Evolutionary conservation across 1,284 basidiomycete species (phyloP).

Genomic region (Mycena citricolor): DNA sequence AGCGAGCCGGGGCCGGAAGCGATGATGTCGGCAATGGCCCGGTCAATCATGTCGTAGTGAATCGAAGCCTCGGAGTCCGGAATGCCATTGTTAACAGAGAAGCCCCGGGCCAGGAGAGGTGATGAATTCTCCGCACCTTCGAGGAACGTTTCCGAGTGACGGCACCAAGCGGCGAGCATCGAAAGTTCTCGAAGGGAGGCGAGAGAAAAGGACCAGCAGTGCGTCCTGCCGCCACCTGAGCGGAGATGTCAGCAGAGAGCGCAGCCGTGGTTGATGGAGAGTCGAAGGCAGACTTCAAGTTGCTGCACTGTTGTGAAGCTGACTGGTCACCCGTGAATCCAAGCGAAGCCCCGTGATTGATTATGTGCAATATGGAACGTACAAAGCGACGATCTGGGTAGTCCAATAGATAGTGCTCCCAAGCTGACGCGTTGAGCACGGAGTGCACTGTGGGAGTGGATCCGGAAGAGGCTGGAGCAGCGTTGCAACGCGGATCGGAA

Average conservation of each 20-base stretch:
- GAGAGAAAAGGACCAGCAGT: neutral
- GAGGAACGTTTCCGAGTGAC: constrained; percentile 2
- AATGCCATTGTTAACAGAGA: constrained; percentile 40
- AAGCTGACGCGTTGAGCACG: constrained; percentile 1
- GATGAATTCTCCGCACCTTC: constrained; percentile 28
- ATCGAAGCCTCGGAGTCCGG: constrained; percentile 32
- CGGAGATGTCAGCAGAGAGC: constrained; percentile 4
- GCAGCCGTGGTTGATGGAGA: constrained; percentile 2
- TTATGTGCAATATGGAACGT: constrained; percentile 7
- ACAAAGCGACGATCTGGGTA: constrained; percentile 4
- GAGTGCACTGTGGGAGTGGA: neutral
- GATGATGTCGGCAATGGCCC: constrained; percentile 25
- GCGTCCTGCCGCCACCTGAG: neutral
- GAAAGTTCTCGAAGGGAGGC: neutral
- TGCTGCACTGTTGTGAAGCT: neutral
- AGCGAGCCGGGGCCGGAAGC: constrained; percentile 28
- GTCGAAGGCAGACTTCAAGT: constrained; percentile 8
- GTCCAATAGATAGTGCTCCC: constrained; percentile 2
- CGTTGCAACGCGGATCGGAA: neutral
- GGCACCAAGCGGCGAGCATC: constrained; percentile 4
- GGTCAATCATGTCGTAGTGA: constrained; percentile 32
- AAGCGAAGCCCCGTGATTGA: constrained; percentile 1
- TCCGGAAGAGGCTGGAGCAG: neutral
- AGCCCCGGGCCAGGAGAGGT: constrained; percentile 38
- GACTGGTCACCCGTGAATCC: constrained; percentile 10